Conservation (phyloP, 176 grass and related monocot genomes). For the Poa annua region DNA sequence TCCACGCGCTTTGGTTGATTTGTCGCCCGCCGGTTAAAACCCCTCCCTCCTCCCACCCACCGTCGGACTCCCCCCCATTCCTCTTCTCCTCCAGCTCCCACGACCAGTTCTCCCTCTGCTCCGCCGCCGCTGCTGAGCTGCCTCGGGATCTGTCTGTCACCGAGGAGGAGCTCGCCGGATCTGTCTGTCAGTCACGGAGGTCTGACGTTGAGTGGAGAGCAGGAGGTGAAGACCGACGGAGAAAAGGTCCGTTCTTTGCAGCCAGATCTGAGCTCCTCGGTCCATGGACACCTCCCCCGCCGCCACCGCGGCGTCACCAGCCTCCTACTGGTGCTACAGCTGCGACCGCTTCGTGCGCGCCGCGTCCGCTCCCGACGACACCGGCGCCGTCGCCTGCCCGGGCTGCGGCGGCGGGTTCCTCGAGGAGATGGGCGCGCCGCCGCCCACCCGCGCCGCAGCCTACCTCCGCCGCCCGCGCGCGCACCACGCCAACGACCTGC, state of each 20-base stretch:
- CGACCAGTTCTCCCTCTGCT: background rate
- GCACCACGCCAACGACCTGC: slow-evolving; percentile 48
- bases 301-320: slow-evolving; percentile 29
- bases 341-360: slow-evolving; percentile 88
- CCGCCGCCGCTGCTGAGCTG: background rate
- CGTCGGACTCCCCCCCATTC: slow-evolving; percentile 1
- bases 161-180: background rate
- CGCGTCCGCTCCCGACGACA: too few species aligned
- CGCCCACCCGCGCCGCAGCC: background rate
- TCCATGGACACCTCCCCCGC: slow-evolving; percentile 41
- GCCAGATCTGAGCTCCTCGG: slow-evolving; percentile 38
- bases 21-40: slow-evolving; percentile 29
- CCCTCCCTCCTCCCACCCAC: background rate
- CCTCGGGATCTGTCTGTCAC: background rate
- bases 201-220: background rate
- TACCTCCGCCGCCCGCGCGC: slow-evolving; percentile 46
- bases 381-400: slow-evolving; percentile 75
- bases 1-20: slow-evolving; percentile 30
- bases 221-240: background rate
- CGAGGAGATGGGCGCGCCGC: slow-evolving; percentile 74
- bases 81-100: background rate
- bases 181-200: background rate
- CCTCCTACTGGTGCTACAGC: slow-evolving; percentile 95
- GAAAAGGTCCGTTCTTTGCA: background rate
- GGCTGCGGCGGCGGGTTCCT: slow-evolving; percentile 88